A percentile compares a stretch with the other conserved stretches of the same genome.
phyloP scores from a whole-genome alignment of 352 stramenopile species.

The Globisporangium barbulae region DNA sequence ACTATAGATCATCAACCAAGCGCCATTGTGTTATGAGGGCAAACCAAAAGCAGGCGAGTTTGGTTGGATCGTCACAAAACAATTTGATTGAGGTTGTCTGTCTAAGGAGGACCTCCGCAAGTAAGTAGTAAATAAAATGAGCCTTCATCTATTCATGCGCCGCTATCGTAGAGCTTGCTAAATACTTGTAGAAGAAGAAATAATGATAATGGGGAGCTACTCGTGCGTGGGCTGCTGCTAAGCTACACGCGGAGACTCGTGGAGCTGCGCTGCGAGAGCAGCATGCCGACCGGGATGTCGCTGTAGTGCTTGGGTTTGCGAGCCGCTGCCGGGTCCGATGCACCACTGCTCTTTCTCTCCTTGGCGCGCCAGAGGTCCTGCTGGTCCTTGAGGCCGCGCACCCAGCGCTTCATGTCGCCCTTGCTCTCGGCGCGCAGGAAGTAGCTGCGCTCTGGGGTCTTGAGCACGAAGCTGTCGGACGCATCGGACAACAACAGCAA shows the following conservation, averaged over 20 bases:
- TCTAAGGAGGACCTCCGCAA: conserved; percentile 2
- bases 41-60: neutral
- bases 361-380: conserved; percentile 79
- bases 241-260: conserved; percentile 34
- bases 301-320: conserved; percentile 78
- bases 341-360: conserved; percentile 24
- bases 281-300: conserved; percentile 36
- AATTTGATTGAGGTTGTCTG: neutral
- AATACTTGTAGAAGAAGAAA: neutral
- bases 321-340: conserved; percentile 25
- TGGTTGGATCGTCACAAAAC: neutral
- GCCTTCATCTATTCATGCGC: neutral
- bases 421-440: conserved; percentile 80
- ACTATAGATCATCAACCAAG: conserved; percentile 30
- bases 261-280: conserved; percentile 38
- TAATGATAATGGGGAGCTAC: conserved; percentile 3
- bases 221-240: neutral
- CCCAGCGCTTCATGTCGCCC: conserved; percentile 87
- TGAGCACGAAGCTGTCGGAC: conserved; percentile 63
- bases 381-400: conserved; percentile 75
- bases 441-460: conserved; percentile 71
- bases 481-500: neutral
- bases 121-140: conserved; percentile 17
- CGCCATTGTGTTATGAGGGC: neutral
- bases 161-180: neutral